Conservation (phyloP, 2,329 filamentous ascomycete species). For the Fusarium napiforme region DNA sequence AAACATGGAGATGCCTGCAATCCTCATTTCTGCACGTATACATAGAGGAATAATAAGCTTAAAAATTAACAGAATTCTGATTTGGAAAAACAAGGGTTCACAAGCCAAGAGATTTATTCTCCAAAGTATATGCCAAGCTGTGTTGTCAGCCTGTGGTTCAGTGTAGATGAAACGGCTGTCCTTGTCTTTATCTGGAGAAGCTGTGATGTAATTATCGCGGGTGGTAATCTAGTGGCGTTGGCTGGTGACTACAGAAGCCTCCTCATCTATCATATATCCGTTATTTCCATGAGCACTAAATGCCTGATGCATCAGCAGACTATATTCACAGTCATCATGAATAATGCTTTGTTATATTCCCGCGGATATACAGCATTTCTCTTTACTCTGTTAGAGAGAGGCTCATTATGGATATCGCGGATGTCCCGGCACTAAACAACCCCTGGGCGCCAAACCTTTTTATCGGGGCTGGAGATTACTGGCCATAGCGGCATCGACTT, state of each 20-base stretch:
- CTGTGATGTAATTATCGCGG: conserved; percentile 8
- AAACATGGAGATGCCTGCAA: not conserved
- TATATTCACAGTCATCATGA: not conserved
- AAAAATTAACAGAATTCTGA: conserved; percentile 1
- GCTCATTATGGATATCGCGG: not conserved
- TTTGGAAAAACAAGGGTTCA: conserved; percentile 2
- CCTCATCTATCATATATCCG: not conserved
- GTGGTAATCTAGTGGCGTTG: not conserved
- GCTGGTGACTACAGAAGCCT: not conserved
- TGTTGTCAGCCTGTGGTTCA: not conserved
- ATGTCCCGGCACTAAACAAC: not conserved
- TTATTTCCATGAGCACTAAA: not conserved
- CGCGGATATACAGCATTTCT: not conserved
- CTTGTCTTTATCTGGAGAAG: not conserved
- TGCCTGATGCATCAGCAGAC: not conserved
- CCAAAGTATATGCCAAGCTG: not conserved
- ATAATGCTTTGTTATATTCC: not conserved
- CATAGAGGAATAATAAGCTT: conserved; percentile 3
- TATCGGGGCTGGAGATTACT: conserved; percentile 17
- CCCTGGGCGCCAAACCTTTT: not conserved
- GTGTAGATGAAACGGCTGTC: conserved; percentile 2
- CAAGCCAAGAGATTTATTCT: not conserved
- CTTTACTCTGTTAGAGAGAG: not conserved
- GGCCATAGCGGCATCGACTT: not conserved
- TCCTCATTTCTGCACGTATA: not conserved